phyloP scores from a whole-genome alignment of 306 rosid genomes.

The Hippophae tibetana region DNA sequence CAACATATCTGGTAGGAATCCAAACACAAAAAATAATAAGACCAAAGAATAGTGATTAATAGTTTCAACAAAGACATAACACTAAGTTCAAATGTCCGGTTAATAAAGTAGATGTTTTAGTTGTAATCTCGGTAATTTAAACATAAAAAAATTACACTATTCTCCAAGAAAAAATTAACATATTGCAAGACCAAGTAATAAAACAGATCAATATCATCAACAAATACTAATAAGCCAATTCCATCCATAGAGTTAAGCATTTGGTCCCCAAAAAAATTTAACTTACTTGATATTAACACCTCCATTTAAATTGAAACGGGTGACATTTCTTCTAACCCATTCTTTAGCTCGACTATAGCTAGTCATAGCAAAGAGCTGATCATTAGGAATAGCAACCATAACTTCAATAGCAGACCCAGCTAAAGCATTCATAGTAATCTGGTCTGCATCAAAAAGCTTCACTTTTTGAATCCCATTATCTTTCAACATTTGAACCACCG shows the following conservation, averaged over 20 bases:
- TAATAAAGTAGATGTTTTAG: too few species aligned
- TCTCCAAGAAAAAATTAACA: too few species aligned
- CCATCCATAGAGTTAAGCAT: too few species aligned
- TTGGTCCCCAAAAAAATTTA: not conserved
- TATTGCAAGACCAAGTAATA: too few species aligned
- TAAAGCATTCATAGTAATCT: conserved; percentile 65
- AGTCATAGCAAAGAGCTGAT: conserved; percentile 59
- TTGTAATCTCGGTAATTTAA: too few species aligned
- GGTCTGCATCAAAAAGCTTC: conserved; percentile 83
- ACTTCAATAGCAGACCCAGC: conserved; percentile 74
- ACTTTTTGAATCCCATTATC: conserved; percentile 83
- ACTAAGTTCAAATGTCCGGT: too few species aligned
- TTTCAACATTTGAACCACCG: conserved; percentile 74
- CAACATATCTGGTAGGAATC: conserved; percentile 53
- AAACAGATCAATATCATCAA: too few species aligned
- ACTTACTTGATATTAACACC: conserved; percentile 85
- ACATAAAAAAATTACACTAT: too few species aligned
- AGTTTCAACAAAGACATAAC: too few species aligned
- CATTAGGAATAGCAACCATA: conserved; percentile 93
- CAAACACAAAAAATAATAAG: too few species aligned
- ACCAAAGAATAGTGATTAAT: too few species aligned
- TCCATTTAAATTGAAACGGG: conserved; percentile 62
- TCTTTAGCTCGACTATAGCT: conserved; percentile 48
- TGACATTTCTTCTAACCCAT: conserved; percentile 75
- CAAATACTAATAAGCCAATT: too few species aligned